Base-by-base conservation (phyloP, 495 filamentous ascomycete genomes). In the Podospora anserina region DNA sequence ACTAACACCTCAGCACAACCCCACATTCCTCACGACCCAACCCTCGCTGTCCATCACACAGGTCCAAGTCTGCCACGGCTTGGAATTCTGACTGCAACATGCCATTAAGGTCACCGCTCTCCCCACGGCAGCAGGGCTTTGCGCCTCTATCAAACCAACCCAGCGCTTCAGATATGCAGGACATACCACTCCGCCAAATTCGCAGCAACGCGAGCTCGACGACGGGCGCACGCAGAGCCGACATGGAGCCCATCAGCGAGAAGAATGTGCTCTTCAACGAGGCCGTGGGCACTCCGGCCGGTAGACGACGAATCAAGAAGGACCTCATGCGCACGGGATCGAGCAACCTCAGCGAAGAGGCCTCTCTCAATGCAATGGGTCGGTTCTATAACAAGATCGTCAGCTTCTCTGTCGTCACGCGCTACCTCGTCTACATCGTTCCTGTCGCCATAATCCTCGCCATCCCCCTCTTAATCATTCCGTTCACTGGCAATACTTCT, bases 371-470 rank as follows among this genome's bases (percentile, higher is more conserved):
- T 66, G 83, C 83, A 61, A 90, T 99, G 88, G 95, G 95, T n/a
- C 88, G 81, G 68, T 78, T 99, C 68, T 99, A 97, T 78, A 84
- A 89, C 74, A 92, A 88, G 74, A 87, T 99, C 63, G 78, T 95
- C 71, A 87, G 91, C 75, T 96, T 92, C 79, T 94, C 91, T 18
- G 86, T 94, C 73, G 75, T 96, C 71, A 96, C 90, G 63, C 87
- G 94, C 30, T 99, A 98, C 74, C 82, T 97, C 59, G 83, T 99
- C 63, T 97, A 97, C 76, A 88, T 98, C 65, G 76, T 91, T 19
- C 95, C 95, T 1, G 76, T 98, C 34, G 91, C 87, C 34, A 16
- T 89, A 2, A 75, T 91, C 27, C 87, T 99, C 68, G 91, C 93
- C 2, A 79, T 92, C 23, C 94, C 93, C 15, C 91, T 97, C 66